Percentiles rank a stretch among this genome's conserved stretches.
These are phyloP conservation scores for Venturia effusa DNA, from an alignment of 2,329 filamentous ascomycete genomes.

Conservation along the genomic window DNA sequence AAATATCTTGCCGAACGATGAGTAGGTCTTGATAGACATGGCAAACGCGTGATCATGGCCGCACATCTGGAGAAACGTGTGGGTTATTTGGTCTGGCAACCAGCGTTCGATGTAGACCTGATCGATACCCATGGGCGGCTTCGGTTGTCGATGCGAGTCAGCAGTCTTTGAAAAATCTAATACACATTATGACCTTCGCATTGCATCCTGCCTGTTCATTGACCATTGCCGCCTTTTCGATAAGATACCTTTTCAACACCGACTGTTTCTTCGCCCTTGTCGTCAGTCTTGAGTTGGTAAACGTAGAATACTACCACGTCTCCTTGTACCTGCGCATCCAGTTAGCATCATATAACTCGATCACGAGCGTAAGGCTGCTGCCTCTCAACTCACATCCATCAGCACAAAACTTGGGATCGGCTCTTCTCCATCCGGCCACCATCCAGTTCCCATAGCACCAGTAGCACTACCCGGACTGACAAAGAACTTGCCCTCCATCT, in stretches of 20 bases:
- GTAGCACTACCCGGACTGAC: slow-evolving; percentile 60
- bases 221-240: slow-evolving; percentile 27
- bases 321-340: slow-evolving; percentile 63
- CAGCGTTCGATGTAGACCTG: too few relatives aligned
- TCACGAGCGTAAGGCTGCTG: background rate
- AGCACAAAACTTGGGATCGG: slow-evolving; percentile 86
- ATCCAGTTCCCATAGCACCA: slow-evolving; percentile 51
- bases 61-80: too few relatives aligned
- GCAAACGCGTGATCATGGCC: too few relatives aligned
- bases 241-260: slow-evolving; percentile 46
- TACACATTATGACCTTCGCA: too few relatives aligned
- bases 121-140: too few relatives aligned
- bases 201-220: slow-evolving; percentile 9
- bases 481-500: slow-evolving; percentile 63
- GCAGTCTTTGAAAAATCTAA: too few relatives aligned
- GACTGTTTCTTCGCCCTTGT: slow-evolving; percentile 41
- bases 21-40: too few relatives aligned
- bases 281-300: slow-evolving; percentile 51
- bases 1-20: too few relatives aligned
- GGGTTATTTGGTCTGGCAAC: too few relatives aligned
- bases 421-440: slow-evolving; percentile 48
- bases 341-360: background rate
- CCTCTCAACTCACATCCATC: slow-evolving; percentile 77
- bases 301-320: slow-evolving; percentile 94
- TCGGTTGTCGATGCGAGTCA: too few relatives aligned